Percentiles rank a stretch among this genome's conserved stretches.
phyloP scores from a whole-genome alignment of 1,284 basidiomycete genomes.

The Apiotrichum siamense region DNA sequence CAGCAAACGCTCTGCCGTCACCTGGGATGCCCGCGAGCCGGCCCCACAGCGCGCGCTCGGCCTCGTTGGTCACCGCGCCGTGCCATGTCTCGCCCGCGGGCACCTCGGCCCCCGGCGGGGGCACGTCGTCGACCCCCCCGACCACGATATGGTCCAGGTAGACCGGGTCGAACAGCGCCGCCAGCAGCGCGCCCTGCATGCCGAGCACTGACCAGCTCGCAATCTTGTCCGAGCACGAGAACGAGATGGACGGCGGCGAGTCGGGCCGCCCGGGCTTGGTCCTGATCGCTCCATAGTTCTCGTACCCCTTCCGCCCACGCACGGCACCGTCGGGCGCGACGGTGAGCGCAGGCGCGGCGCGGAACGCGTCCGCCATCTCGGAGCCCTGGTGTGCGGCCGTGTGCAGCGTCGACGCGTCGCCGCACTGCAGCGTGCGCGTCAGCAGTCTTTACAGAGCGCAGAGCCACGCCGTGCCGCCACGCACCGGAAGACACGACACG shows the following conservation, averaged over 20 bases:
- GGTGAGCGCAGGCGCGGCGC: conserved; percentile 13
- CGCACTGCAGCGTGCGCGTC: conserved; percentile 55
- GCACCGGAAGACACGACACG: conserved; percentile 85
- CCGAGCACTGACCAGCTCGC: conserved; percentile 73
- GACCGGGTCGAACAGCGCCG: conserved; percentile 57
- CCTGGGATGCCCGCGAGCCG: conserved; percentile 19
- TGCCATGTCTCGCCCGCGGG: conserved; percentile 45
- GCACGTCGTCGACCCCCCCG: conserved; percentile 56
- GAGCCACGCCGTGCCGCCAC: conserved; percentile 18
- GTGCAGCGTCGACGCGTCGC: conserved; percentile 78
- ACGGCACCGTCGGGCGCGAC: conserved; percentile 46
- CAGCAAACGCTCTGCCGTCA: conserved; percentile 5
- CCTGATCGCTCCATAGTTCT: conserved; percentile 64
- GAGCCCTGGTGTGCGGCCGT: conserved; percentile 65
- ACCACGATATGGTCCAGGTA: conserved; percentile 63
- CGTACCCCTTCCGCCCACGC: conserved; percentile 72
- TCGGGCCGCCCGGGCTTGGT: conserved; percentile 85
- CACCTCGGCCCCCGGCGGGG: background rate
- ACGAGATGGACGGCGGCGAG: conserved; percentile 67
- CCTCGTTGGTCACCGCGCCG: conserved; percentile 58
- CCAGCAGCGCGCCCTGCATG: conserved; percentile 71
- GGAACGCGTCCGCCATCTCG: conserved; percentile 56
- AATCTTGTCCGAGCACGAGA: conserved; percentile 90
- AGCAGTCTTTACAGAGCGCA: background rate
- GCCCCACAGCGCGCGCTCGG: conserved; percentile 53